These are phyloP conservation scores for Boletus patriciae DNA, from an alignment of 768 basidiomycete species.

Conservation along the genomic window DNA sequence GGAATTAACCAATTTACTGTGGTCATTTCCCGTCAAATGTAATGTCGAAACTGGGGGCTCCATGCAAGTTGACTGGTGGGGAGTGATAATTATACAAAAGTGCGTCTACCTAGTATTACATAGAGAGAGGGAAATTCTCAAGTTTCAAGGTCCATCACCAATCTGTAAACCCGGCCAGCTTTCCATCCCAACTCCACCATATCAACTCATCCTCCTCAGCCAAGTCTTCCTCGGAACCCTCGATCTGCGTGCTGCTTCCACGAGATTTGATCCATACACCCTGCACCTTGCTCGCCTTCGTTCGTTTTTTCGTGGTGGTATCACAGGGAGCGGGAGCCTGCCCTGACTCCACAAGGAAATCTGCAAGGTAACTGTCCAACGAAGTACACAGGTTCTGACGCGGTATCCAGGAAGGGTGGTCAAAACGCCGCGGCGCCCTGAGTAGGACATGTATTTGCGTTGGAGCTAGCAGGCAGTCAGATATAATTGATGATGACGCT, in stretches of 20 bases:
- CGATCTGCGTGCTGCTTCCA: background rate
- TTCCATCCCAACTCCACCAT: slow-evolving; percentile 56
- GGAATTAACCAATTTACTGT: background rate
- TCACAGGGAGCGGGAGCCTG: slow-evolving; percentile 4
- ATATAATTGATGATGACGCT: background rate
- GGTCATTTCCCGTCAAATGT: background rate
- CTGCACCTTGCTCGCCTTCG: slow-evolving; percentile 32
- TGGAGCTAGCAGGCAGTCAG: slow-evolving; percentile 35
- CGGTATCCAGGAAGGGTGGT: slow-evolving; percentile 48
- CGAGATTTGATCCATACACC: slow-evolving; percentile 43
- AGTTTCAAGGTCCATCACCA: slow-evolving; percentile 33
- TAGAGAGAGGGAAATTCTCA: background rate
- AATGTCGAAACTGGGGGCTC: background rate
- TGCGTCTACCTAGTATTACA: background rate
- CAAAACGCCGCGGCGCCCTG: slow-evolving; percentile 48
- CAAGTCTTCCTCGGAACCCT: slow-evolving; percentile 15
- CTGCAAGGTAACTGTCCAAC: slow-evolving; percentile 37
- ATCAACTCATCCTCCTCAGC: slow-evolving; percentile 48
- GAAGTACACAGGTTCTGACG: slow-evolving; percentile 42
- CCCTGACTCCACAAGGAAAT: slow-evolving; percentile 36
- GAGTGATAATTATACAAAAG: background rate
- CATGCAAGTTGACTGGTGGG: background rate
- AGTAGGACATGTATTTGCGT: slow-evolving; percentile 49
- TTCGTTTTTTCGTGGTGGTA: slow-evolving; percentile 29
- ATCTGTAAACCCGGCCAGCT: slow-evolving; percentile 46